These are phyloP conservation scores for Aspergillus awamori DNA, from an alignment of 2,329 filamentous ascomycete genomes.

Conservation along the genomic window DNA sequence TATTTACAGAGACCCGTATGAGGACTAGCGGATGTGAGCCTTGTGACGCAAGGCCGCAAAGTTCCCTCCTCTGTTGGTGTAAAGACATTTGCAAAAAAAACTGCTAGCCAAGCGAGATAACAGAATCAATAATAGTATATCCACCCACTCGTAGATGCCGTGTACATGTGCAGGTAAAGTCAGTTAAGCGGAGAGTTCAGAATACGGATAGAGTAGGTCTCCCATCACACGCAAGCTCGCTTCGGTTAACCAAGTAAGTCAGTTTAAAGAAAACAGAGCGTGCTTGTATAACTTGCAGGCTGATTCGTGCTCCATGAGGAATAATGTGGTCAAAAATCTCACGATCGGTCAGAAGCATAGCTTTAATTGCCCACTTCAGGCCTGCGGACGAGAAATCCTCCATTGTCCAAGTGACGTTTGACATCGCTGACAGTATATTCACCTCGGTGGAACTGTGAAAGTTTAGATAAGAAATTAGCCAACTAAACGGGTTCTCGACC, in stretches of 20 bases:
- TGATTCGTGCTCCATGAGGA: no score
- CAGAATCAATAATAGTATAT: no score
- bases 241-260: no score
- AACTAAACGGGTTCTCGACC: background rate
- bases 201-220: no score
- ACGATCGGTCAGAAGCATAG: background rate
- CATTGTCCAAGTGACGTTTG: constrained; percentile 74
- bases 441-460: constrained; percentile 75
- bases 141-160: no score
- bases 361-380: constrained; percentile 59
- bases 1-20: background rate
- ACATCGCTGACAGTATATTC: constrained; percentile 96
- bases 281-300: no score
- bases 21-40: background rate
- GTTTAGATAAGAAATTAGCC: constrained; percentile 15
- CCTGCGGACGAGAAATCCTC: constrained; percentile 75
- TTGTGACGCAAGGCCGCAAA: background rate
- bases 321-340: no score
- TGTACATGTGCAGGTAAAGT: no score
- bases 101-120: no score
- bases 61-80: background rate
- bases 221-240: no score
- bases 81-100: background rate
- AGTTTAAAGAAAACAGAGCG: no score
- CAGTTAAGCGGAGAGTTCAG: no score